phyloP scores from a whole-genome alignment of 345 rosid species.

The Citrus sp. region DNA sequence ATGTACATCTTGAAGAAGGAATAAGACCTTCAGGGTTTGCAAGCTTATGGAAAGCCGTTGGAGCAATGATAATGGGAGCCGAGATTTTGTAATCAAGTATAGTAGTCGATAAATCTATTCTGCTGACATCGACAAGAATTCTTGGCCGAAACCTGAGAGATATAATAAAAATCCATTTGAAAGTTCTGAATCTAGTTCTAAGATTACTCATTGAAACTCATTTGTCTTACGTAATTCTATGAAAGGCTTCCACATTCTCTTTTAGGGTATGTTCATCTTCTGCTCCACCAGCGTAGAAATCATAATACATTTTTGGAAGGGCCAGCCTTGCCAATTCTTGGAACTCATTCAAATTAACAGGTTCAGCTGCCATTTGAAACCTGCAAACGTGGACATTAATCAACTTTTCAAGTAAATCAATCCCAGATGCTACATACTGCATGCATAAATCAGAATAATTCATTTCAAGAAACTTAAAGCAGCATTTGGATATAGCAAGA shows the following conservation, averaged over 20 bases:
- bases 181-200: neutral
- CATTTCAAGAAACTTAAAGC: too few species aligned
- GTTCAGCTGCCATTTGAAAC: too few species aligned
- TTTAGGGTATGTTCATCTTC: neutral
- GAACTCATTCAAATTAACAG: too few species aligned
- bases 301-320: too few species aligned
- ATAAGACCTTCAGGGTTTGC: slow-evolving; percentile 75
- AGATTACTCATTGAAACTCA: neutral
- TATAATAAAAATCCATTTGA: neutral
- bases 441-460: too few species aligned
- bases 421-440: too few species aligned
- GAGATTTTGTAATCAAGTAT: slow-evolving; percentile 60
- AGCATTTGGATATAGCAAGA: neutral
- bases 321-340: too few species aligned
- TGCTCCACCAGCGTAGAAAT: too few species aligned
- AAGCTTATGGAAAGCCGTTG: slow-evolving; percentile 57
- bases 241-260: slow-evolving; percentile 68
- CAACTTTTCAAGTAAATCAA: too few species aligned
- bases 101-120: slow-evolving; percentile 44
- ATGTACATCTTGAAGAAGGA: neutral
- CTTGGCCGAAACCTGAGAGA: slow-evolving; percentile 69
- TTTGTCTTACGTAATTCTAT: slow-evolving; percentile 45
- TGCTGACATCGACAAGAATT: slow-evolving; percentile 69
- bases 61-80: slow-evolving; percentile 72
- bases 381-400: too few species aligned